phyloP scores from a whole-genome alignment of 1,284 basidiomycete species.

The Trametes versicolor region DNA sequence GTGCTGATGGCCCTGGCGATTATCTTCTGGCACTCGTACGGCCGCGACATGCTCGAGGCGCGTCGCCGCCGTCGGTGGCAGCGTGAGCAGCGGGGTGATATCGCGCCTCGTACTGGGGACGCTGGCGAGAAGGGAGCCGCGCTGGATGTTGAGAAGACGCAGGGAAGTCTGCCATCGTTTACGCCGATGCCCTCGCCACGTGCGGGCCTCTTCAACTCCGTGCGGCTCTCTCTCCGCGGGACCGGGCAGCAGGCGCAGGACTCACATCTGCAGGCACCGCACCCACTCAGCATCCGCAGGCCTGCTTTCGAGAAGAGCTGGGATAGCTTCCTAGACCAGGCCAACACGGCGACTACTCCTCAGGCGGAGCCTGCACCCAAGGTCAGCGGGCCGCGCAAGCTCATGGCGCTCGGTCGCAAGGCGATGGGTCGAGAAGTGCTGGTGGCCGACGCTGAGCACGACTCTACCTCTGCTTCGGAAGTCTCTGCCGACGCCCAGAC shows the following conservation, averaged over 20 bases:
- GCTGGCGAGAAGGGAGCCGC: conserved; percentile 3
- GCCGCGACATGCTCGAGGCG: conserved; percentile 55
- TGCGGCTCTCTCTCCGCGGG: conserved; percentile 45
- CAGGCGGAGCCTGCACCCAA: conserved; percentile 31
- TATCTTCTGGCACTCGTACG: conserved; percentile 75
- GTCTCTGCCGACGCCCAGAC: conserved; percentile 4
- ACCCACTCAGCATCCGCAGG: conserved; percentile 44
- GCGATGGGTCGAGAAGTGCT: conserved; percentile 45
- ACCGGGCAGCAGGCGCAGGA: conserved; percentile 30
- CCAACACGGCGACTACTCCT: conserved; percentile 35
- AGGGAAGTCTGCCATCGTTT: conserved; percentile 53
- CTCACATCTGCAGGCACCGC: conserved; percentile 28
- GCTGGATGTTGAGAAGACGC: conserved; percentile 38
- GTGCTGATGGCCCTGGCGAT: conserved; percentile 75
- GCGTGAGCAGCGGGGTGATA: conserved; percentile 58
- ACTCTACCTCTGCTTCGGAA: conserved; percentile 14
- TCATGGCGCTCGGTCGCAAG: conserved; percentile 56
- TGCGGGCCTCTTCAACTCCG: conserved; percentile 52
- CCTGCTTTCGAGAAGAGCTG: conserved; percentile 56
- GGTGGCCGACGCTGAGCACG: conserved; percentile 40
- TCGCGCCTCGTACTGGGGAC: conserved; percentile 48
- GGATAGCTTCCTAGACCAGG: conserved; percentile 59
- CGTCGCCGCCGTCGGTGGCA: conserved; percentile 60
- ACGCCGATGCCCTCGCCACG: conserved; percentile 57
- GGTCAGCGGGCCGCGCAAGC: conserved; percentile 49